These are phyloP conservation scores for Ophiostoma ulmi DNA, from an alignment of 2,329 filamentous ascomycete genomes.

Conservation along the genomic window DNA sequence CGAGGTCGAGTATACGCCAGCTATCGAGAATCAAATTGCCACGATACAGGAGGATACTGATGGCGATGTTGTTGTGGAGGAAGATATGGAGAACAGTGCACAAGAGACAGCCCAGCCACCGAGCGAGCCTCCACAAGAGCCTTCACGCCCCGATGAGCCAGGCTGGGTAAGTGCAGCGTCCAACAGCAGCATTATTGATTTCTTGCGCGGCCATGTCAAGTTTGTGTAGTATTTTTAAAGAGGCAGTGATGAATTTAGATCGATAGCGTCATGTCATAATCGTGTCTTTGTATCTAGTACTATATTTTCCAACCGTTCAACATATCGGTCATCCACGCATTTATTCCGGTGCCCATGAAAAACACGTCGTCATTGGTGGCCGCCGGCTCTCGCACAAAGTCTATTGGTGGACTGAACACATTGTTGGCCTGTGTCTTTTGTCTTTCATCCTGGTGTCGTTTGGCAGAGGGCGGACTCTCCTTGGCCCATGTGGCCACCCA, in stretches of 20 bases:
- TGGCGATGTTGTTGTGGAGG: not conserved
- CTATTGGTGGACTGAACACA: not conserved
- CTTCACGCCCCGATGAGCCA: not conserved
- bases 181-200: slow-evolving; percentile 30
- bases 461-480: not conserved
- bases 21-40: not conserved
- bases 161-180: slow-evolving; percentile 29
- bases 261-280: not conserved
- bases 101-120: not conserved
- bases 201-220: slow-evolving; percentile 29
- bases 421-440: not conserved
- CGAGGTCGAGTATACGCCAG: not conserved
- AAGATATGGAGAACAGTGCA: not conserved
- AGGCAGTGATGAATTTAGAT: not conserved
- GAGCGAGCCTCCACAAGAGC: not conserved
- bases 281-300: not conserved
- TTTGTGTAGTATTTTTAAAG: slow-evolving; percentile 22
- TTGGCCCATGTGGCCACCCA: not conserved
- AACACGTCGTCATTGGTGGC: not conserved
- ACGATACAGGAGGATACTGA: not conserved
- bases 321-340: slow-evolving; percentile 18
- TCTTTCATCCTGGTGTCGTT: not conserved
- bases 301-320: slow-evolving; percentile 11
- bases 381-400: not conserved
- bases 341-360: not conserved